Evolutionary conservation across 2,329 filamentous ascomycete species (phyloP).

Genomic region (Clarireedia homoeocarpa): DNA sequence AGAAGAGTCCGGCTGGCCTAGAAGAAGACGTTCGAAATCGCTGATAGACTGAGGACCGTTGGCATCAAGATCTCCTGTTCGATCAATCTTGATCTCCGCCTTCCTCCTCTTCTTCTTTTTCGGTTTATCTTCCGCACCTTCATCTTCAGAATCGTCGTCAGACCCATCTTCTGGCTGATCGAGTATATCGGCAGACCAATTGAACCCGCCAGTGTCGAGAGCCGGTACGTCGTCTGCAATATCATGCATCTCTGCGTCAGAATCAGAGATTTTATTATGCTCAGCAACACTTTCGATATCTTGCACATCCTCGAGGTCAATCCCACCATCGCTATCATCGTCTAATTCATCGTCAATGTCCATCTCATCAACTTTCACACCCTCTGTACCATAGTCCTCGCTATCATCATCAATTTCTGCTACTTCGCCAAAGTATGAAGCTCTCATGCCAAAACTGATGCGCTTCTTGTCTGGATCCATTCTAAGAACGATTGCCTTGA

Average conservation of each 20-base stretch:
- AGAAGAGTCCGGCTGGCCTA: slow-evolving; percentile 90
- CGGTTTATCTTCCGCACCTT: slow-evolving; percentile 31
- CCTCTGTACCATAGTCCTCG: slow-evolving; percentile 39
- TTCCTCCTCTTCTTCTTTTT: slow-evolving; percentile 73
- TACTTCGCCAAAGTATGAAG: slow-evolving; percentile 71
- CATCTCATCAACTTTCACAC: slow-evolving; percentile 34
- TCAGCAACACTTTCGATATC: slow-evolving; percentile 35
- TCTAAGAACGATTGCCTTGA: slow-evolving; percentile 83
- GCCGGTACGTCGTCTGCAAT: slow-evolving; percentile 35
- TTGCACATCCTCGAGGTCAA: slow-evolving; percentile 30
- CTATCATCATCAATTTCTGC: slow-evolving; percentile 42
- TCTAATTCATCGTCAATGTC: slow-evolving; percentile 39
- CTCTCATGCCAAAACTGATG: slow-evolving; percentile 86
- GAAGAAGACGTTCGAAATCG: slow-evolving; percentile 88
- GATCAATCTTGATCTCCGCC: slow-evolving; percentile 74
- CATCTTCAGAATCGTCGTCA: slow-evolving; percentile 39
- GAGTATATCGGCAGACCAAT: slow-evolving; percentile 73
- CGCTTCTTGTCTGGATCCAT: slow-evolving; percentile 68
- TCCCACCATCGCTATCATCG: slow-evolving; percentile 32
- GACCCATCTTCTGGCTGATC: slow-evolving; percentile 38
- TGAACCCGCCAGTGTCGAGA: slow-evolving; percentile 69
- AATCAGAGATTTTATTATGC: slow-evolving; percentile 17
- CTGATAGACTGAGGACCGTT: slow-evolving; percentile 82
- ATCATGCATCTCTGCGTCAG: slow-evolving; percentile 29
- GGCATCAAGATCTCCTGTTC: slow-evolving; percentile 83